Percentiles rank a stretch among this genome's conserved stretches.
Evolutionary conservation across 139 green algal genomes (phyloP).

Genomic region (Diplosphaera chodatii): DNA sequence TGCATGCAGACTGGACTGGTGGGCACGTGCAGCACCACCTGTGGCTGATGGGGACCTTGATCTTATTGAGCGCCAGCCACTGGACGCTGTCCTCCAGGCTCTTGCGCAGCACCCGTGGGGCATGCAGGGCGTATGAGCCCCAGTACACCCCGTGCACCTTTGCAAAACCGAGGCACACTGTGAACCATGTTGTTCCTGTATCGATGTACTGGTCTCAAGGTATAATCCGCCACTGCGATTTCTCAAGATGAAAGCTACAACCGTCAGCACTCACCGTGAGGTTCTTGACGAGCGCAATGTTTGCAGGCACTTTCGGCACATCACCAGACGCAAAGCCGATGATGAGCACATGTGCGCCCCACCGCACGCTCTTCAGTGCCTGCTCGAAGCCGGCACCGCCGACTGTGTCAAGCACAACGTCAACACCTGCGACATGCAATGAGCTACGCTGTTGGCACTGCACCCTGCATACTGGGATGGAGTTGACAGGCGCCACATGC

Average conservation of each 20-base stretch:
- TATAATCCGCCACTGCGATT: too few relatives aligned
- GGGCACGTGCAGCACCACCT: slow-evolving; percentile 13
- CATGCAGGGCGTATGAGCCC: slow-evolving; percentile 59
- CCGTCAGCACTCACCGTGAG: slow-evolving; percentile 42
- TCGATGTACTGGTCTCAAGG: too few relatives aligned
- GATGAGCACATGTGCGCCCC: slow-evolving; percentile 75
- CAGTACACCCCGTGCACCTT: slow-evolving; percentile 63
- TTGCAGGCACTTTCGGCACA: slow-evolving; percentile 62
- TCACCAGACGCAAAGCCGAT: slow-evolving; percentile 75
- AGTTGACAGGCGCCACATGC: too few relatives aligned
- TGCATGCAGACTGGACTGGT: too few relatives aligned
- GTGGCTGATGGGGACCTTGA: slow-evolving; percentile 53
- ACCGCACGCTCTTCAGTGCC: slow-evolving; percentile 51
- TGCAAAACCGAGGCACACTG: too few relatives aligned
- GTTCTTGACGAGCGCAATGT: slow-evolving; percentile 86
- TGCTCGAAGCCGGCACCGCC: slow-evolving; percentile 63
- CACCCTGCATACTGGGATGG: too few relatives aligned
- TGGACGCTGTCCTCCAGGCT: slow-evolving; percentile 48
- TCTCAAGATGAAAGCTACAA: slow-evolving; percentile 10
- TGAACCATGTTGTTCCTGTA: too few relatives aligned
- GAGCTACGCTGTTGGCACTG: neutral
- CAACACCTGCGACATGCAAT: slow-evolving; percentile 45
- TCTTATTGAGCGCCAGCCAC: slow-evolving; percentile 37
- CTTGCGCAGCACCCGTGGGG: slow-evolving; percentile 44
- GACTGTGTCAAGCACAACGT: slow-evolving; percentile 82